phyloP scores from a whole-genome alignment of 805 yeast species.

The Nakazawaea molendinolei region DNA sequence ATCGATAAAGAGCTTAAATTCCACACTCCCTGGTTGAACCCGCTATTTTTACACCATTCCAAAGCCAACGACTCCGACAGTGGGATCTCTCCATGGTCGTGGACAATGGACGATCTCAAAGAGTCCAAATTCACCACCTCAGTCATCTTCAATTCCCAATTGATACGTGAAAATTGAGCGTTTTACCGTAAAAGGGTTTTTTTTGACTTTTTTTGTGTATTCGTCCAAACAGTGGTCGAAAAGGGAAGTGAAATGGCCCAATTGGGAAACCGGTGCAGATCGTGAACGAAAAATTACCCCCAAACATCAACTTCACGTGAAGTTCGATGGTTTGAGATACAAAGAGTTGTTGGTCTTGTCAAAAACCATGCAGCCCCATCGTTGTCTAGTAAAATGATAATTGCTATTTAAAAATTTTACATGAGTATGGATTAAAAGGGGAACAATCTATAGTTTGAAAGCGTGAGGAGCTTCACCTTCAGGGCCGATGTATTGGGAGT shows the following conservation, averaged over 20 bases:
- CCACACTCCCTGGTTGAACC: constrained; percentile 15
- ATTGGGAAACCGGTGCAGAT: no score
- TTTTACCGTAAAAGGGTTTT: neutral
- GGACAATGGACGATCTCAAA: constrained; percentile 2
- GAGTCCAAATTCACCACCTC: constrained; percentile 1
- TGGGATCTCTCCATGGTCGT: neutral
- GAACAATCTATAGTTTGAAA: constrained; percentile 18
- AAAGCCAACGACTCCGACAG: constrained; percentile 1
- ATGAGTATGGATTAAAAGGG: neutral
- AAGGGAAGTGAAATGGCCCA: no score
- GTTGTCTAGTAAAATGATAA: neutral
- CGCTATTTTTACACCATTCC: constrained; percentile 18
- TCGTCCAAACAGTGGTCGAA: no score
- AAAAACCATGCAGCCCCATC: no score
- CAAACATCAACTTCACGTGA: no score
- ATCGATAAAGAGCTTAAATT: constrained; percentile 18
- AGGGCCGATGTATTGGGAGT: constrained; percentile 79
- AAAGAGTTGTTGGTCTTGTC: no score
- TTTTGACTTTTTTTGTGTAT: constrained; percentile 2
- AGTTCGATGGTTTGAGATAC: no score
- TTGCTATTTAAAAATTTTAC: neutral
- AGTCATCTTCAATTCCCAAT: constrained; percentile 4
- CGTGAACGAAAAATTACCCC: no score
- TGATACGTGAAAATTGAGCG: no score
- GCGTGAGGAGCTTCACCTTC: constrained; percentile 88